phyloP scores from a whole-genome alignment of 495 filamentous ascomycete species.

The Aspergillus heteromorphus region DNA sequence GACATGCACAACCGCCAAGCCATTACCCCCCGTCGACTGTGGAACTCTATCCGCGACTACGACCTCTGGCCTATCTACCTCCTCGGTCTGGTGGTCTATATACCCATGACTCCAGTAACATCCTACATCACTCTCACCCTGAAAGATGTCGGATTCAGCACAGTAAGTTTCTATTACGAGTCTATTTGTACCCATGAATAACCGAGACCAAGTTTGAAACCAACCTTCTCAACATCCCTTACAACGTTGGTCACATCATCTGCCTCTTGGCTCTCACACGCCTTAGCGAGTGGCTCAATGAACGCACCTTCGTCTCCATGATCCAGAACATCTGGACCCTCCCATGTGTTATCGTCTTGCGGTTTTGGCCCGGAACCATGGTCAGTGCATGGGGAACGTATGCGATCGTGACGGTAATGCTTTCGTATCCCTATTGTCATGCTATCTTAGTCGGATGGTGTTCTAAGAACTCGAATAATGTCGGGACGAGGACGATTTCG shows the following conservation, averaged over 20 bases:
- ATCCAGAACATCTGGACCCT: slow-evolving; percentile 49
- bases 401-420: slow-evolving; percentile 41
- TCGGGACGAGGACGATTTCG: slow-evolving; percentile 57
- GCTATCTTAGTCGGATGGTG: slow-evolving; percentile 61
- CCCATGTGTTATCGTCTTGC: slow-evolving; percentile 46
- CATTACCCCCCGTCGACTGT: slow-evolving; percentile 38
- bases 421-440: slow-evolving; percentile 53
- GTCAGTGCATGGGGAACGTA: slow-evolving; percentile 46
- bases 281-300: slow-evolving; percentile 36
- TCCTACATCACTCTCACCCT: slow-evolving; percentile 48
- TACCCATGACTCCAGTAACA: slow-evolving; percentile 38
- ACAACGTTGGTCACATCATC: slow-evolving; percentile 32
- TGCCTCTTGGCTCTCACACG: slow-evolving; percentile 32
- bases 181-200: too few relatives aligned
- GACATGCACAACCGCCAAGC: slow-evolving; percentile 56
- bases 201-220: slow-evolving; percentile 23
- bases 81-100: slow-evolving; percentile 44
- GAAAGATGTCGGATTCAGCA: slow-evolving; percentile 44
- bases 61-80: slow-evolving; percentile 56
- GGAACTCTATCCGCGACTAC: slow-evolving; percentile 44
- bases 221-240: slow-evolving; percentile 58
- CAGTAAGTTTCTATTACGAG: too few relatives aligned
- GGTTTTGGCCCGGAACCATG: slow-evolving; percentile 33
- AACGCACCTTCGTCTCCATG: slow-evolving; percentile 44
- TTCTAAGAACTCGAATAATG: slow-evolving; percentile 54